Evolutionary conservation across 78 protist species (phyloP), one percentile per base, ranked within the genome.

Genomic region (Polysphondylium violaceum): DNA sequence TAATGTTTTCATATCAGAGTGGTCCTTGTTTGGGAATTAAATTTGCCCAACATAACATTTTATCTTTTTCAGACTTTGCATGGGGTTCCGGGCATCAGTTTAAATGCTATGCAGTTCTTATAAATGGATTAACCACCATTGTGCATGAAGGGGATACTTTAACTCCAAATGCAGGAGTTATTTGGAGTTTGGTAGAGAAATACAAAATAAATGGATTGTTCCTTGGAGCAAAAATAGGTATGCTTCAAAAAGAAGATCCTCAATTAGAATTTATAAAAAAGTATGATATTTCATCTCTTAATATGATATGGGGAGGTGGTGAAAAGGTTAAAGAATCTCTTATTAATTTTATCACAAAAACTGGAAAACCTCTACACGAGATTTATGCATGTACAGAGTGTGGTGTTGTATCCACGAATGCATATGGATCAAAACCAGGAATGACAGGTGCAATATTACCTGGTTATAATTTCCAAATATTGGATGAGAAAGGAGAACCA

Each of bases 11-110:
- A 25, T 83, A 74, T 56, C n/a, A 61, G 3, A 83, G 58, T 94
- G 12, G 69, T 12, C 51, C 27, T 27, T 0, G 76, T 0, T 95
- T 50, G 17, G 96, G 74, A 2, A 9, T 76, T 19, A 51, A 58
- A 14, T 50, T 21, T 16, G 90, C 76, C 1, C 7, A 8, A 1
- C 56, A 88, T 21, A 27, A 2, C 21, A 36, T 95, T 60, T 93
- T 59, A 17, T 5, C 97, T 16, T 8, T 76, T 12, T 23, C 76
- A 6, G 95, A 92, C 35, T 21, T 86, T 44, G 94, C 95, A 11
- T 94, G 96, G 96, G 71, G 79, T 14, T 14, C 23, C 4, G 92
- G 90, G 1, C 91, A 85, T 65, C 14, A 76, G 14, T 51, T 64
- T 11, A 40, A 50, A 1, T 36, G 31, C 4, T 93, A 85, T 51